A percentile compares a stretch with the other conserved stretches of the same genome.
Conservation (phyloP, 371 early-diverging fungal species). For the Syncephalastrum contaminatum region DNA sequence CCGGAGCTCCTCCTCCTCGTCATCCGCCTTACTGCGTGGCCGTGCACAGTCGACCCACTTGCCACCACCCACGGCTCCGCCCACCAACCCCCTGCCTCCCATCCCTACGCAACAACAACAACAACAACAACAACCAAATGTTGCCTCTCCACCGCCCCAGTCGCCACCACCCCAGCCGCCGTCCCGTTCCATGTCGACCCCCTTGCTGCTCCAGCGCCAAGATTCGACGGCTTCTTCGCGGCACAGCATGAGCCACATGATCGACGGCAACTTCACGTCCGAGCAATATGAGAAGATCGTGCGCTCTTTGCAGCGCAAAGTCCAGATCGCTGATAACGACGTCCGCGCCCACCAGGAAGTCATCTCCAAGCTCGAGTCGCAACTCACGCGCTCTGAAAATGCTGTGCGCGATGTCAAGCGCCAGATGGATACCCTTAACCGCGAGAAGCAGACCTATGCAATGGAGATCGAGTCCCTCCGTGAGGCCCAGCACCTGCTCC, state of each 20-base stretch:
- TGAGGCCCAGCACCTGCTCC: slow-evolving; percentile 28
- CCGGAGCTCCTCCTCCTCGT: slow-evolving; percentile 2
- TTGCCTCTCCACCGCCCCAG: too few species aligned
- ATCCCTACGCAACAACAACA: slow-evolving; percentile 20
- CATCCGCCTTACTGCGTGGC: slow-evolving; percentile 9
- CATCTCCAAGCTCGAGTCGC: slow-evolving; percentile 41
- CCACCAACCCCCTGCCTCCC: slow-evolving; percentile 50
- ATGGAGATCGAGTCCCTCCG: slow-evolving; percentile 43
- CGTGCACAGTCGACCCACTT: slow-evolving; percentile 16
- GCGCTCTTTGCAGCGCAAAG: slow-evolving; percentile 47
- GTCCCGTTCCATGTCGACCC: slow-evolving; percentile 14
- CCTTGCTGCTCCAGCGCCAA: slow-evolving; percentile 9
- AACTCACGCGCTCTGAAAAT: slow-evolving; percentile 37
- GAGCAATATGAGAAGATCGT: slow-evolving; percentile 50
- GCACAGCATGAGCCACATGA: slow-evolving; percentile 14
- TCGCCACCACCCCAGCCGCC: slow-evolving; percentile 5
- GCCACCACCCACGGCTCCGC: slow-evolving; percentile 48
- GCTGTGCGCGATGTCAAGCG: slow-evolving; percentile 40
- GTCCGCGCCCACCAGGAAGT: slow-evolving; percentile 43
- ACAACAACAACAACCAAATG: neutral
- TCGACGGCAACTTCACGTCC: slow-evolving; percentile 22
- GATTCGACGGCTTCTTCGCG: slow-evolving; percentile 6
- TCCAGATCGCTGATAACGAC: slow-evolving; percentile 39
- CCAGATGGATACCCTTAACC: slow-evolving; percentile 35
- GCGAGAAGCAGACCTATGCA: slow-evolving; percentile 40